Percentiles rank a stretch among this genome's conserved stretches.
Conservation (phyloP, 768 basidiomycete species). For the Termitomyces sp. region DNA sequence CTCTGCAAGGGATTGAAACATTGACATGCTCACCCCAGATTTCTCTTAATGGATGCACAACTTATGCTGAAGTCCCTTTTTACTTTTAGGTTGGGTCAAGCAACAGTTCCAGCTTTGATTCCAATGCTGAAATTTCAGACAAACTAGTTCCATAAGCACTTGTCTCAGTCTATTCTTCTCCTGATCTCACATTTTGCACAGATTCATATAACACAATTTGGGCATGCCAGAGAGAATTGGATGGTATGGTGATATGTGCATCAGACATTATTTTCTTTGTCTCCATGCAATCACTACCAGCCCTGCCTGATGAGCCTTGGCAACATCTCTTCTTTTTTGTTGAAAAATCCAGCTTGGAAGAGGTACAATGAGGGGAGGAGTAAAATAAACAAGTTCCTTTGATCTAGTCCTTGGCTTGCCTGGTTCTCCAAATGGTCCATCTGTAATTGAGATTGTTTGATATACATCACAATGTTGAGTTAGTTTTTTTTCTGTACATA, state of each 20-base stretch:
- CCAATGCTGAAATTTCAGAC: neutral
- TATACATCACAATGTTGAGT: too few species aligned
- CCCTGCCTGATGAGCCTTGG: slow-evolving; percentile 3
- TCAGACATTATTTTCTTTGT: slow-evolving; percentile 18
- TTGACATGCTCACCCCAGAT: neutral
- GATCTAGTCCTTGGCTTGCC: too few species aligned
- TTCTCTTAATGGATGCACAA: neutral
- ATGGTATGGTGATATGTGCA: slow-evolving; percentile 6
- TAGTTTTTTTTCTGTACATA: too few species aligned
- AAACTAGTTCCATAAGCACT: slow-evolving; percentile 9
- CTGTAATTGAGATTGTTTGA: too few species aligned
- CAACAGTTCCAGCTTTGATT: too few species aligned
- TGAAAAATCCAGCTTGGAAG: too few species aligned
- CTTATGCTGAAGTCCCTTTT: neutral
- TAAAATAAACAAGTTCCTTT: too few species aligned
- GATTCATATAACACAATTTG: slow-evolving; percentile 16
- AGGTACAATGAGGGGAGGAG: too few species aligned
- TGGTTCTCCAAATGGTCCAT: too few species aligned
- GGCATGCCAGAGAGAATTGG: slow-evolving; percentile 7
- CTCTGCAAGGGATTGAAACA: neutral
- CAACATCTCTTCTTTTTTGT: slow-evolving; percentile 9
- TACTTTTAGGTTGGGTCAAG: neutral
- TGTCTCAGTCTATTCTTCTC: slow-evolving; percentile 17
- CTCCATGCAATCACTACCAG: slow-evolving; percentile 20
- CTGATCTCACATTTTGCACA: slow-evolving; percentile 8